Evolutionary conservation across 768 basidiomycete genomes (phyloP).

Genomic region (Boletus bicolor): DNA sequence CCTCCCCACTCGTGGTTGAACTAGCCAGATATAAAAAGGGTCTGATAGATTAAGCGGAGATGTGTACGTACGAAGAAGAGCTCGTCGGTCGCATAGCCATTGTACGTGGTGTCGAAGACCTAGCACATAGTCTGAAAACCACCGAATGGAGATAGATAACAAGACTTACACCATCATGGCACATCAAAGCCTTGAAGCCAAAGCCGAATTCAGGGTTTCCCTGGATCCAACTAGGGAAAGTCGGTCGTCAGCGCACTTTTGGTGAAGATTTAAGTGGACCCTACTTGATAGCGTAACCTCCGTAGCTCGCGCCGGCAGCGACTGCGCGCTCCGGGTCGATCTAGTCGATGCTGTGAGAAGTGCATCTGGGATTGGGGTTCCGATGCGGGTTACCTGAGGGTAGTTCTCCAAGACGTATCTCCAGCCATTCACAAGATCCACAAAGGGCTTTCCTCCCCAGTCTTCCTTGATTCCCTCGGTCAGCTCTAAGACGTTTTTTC

Average conservation of each 20-base stretch:
- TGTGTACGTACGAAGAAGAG: constrained; percentile 72
- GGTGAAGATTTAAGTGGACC: constrained; percentile 12
- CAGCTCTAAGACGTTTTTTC: constrained; percentile 45
- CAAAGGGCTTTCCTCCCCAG: constrained; percentile 86
- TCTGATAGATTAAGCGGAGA: neutral
- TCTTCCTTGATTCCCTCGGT: constrained; percentile 79
- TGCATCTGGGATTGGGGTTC: neutral
- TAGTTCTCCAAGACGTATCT: constrained; percentile 61
- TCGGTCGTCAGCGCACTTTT: neutral
- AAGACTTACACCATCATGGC: constrained; percentile 80
- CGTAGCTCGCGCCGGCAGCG: constrained; percentile 81
- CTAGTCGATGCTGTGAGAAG: constrained; percentile 33
- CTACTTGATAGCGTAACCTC: constrained; percentile 87
- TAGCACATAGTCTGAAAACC: constrained; percentile 19
- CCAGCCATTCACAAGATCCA: constrained; percentile 75
- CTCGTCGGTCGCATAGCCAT: constrained; percentile 89
- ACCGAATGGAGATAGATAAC: neutral
- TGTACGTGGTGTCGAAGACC: constrained; percentile 76
- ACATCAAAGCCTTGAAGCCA: constrained; percentile 86
- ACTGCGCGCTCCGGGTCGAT: constrained; percentile 68
- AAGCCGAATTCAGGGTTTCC: constrained; percentile 88
- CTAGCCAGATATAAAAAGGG: constrained; percentile 35
- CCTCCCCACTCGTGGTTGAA: constrained; percentile 89
- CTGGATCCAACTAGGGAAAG: constrained; percentile 77
- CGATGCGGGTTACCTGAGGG: constrained; percentile 52